These are phyloP conservation scores for Dendrobium catenatum DNA, from an alignment of 106 monocot genomes.

Conservation along the genomic window DNA sequence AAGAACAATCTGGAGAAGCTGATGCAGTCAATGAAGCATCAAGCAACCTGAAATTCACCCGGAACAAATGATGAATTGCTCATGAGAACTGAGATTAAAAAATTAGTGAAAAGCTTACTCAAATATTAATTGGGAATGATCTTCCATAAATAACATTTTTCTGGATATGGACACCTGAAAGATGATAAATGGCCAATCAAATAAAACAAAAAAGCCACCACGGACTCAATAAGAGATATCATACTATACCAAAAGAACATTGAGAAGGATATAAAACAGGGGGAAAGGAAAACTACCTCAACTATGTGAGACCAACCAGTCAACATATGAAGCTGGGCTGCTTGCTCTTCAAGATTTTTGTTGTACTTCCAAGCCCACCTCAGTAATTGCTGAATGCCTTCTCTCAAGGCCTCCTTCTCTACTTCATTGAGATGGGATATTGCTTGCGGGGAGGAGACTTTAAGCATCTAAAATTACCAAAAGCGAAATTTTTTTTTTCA, in stretches of 20 bases:
- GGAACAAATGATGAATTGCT: not conserved
- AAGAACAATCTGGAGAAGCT: conserved; percentile 83
- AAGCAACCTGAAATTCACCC: conserved; percentile 44
- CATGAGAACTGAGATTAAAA: conserved; percentile 1
- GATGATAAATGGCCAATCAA: conserved; percentile 6
- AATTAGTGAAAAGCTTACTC: conserved; percentile 43
- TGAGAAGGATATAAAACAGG: not conserved
- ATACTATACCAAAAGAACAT: conserved; percentile 1
- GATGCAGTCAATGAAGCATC: conserved; percentile 78
- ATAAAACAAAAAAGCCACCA: conserved; percentile 1
- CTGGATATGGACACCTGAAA: conserved; percentile 81
- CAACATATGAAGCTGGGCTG: conserved; percentile 93
- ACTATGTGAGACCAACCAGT: conserved; percentile 90
- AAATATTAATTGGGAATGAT: conserved; percentile 72
- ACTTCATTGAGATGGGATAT: conserved; percentile 31
- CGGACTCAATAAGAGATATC: not conserved
- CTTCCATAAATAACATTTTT: conserved; percentile 73
- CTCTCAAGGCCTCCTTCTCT: conserved; percentile 44
- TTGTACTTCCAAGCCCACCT: conserved; percentile 93
- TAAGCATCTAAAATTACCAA: conserved; percentile 26
- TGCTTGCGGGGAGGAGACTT: conserved; percentile 25
- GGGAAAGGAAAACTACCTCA: conserved; percentile 34
- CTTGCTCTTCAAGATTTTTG: conserved; percentile 93
- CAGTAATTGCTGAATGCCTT: conserved; percentile 67
- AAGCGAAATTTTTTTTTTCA: not conserved